These are phyloP conservation scores for Zangia roseola DNA, from an alignment of 768 basidiomycete genomes.

Conservation along the genomic window DNA sequence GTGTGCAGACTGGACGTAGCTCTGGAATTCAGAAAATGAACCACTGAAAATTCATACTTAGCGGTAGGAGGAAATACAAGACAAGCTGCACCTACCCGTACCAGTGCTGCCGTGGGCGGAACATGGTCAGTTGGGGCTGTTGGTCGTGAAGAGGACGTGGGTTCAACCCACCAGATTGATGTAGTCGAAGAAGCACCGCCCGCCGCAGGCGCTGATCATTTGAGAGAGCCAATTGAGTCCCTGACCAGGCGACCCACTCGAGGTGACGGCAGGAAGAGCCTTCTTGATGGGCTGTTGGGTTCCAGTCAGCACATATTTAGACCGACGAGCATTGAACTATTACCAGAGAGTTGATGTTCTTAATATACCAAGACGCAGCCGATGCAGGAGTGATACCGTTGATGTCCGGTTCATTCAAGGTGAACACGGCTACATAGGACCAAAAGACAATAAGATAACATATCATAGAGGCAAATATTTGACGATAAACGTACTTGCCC, in stretches of 20 bases:
- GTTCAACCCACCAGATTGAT: conserved; percentile 32
- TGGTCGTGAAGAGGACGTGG: not conserved
- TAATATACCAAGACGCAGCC: conserved; percentile 39
- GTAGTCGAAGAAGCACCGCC: conserved; percentile 35
- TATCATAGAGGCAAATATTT: not conserved
- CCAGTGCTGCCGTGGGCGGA: conserved; percentile 22
- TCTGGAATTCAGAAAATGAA: conserved; percentile 29
- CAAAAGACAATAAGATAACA: not conserved
- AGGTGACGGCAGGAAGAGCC: conserved; percentile 37
- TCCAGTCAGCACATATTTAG: not conserved
- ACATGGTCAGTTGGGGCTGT: not conserved
- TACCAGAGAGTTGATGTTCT: conserved; percentile 38
- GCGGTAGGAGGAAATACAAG: not conserved
- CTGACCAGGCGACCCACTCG: conserved; percentile 30
- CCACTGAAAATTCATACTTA: conserved; percentile 15
- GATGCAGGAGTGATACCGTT: conserved; percentile 27
- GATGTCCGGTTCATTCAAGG: conserved; percentile 37
- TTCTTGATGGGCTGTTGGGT: conserved; percentile 34
- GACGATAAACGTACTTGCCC: conserved; percentile 27
- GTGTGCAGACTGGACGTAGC: conserved; percentile 27
- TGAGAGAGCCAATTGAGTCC: conserved; percentile 36
- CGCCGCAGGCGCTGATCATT: conserved; percentile 35
- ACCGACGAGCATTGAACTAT: not conserved
- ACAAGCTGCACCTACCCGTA: conserved; percentile 23
- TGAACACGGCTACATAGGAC: conserved; percentile 29